These are phyloP conservation scores for Wallemia hederae DNA, from an alignment of 1,284 basidiomycete genomes.

Conservation along the genomic window DNA sequence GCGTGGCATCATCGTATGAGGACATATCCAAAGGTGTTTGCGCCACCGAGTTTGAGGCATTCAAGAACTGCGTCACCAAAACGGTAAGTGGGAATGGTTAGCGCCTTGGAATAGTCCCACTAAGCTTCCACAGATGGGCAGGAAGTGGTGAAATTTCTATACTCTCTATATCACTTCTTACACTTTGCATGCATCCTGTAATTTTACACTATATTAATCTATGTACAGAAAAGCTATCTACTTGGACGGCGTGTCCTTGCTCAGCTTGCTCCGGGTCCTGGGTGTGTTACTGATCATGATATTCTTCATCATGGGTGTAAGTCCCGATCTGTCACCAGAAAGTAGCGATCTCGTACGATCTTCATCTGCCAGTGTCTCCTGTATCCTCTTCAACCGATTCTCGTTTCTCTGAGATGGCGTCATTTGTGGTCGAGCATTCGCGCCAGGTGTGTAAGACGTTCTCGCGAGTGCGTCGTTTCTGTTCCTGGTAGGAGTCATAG, in stretches of 20 bases:
- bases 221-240: no score
- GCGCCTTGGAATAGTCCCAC: not conserved
- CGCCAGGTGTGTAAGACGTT: no score
- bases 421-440: no score
- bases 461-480: no score
- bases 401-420: no score
- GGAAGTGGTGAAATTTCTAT: not conserved
- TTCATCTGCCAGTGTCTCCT: not conserved
- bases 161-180: no score
- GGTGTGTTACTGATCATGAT: not conserved
- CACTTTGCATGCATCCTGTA: not conserved
- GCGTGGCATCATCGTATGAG: not conserved
- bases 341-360: not conserved
- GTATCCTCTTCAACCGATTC: no score
- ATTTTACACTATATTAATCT: not conserved
- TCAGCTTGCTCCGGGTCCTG: no score
- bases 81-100: not conserved
- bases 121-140: not conserved
- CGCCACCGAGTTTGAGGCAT: not conserved
- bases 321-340: not conserved
- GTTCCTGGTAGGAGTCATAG: no score
- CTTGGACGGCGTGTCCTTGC: no score
- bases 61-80: not conserved
- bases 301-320: not conserved
- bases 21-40: not conserved